phyloP scores from a whole-genome alignment of 495 filamentous ascomycete species.

The Cryomyces antarcticus region DNA sequence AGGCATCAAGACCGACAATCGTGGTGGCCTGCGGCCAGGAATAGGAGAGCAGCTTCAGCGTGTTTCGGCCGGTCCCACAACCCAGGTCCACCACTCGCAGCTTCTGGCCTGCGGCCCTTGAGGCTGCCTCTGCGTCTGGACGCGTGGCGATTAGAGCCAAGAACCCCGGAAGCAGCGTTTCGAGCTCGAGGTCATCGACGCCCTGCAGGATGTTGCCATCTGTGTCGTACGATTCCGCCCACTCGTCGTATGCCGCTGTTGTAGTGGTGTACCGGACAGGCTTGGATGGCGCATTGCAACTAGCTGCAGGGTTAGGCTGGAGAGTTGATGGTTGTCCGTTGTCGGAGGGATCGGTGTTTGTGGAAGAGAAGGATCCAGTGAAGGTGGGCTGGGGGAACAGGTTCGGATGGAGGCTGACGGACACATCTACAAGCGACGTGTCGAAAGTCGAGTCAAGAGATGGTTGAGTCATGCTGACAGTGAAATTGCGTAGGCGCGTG shows the following conservation, averaged over 20 bases:
- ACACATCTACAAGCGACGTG: slow-evolving; percentile 11
- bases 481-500: no score
- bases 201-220: slow-evolving; percentile 58
- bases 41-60: slow-evolving; percentile 28
- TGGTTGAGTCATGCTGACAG: slow-evolving; percentile 12
- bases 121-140: no score
- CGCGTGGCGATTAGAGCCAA: slow-evolving; percentile 12
- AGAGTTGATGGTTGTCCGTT: not conserved
- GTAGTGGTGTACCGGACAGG: slow-evolving; percentile 19
- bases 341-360: not conserved
- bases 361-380: slow-evolving; percentile 2
- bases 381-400: not conserved
- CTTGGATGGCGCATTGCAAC: not conserved
- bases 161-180: slow-evolving; percentile 31
- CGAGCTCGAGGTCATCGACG: slow-evolving; percentile 40
- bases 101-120: slow-evolving; percentile 1
- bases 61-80: slow-evolving; percentile 54
- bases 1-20: slow-evolving; percentile 30
- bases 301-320: not conserved
- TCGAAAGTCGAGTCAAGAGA: slow-evolving; percentile 12
- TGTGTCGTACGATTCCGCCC: slow-evolving; percentile 42
- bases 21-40: slow-evolving; percentile 9
- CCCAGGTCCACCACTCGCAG: slow-evolving; percentile 37
- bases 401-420: not conserved
- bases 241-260: slow-evolving; percentile 23